Evolutionary conservation across 345 rosid species (phyloP).

Genomic region (Aethionema arabicum): DNA sequence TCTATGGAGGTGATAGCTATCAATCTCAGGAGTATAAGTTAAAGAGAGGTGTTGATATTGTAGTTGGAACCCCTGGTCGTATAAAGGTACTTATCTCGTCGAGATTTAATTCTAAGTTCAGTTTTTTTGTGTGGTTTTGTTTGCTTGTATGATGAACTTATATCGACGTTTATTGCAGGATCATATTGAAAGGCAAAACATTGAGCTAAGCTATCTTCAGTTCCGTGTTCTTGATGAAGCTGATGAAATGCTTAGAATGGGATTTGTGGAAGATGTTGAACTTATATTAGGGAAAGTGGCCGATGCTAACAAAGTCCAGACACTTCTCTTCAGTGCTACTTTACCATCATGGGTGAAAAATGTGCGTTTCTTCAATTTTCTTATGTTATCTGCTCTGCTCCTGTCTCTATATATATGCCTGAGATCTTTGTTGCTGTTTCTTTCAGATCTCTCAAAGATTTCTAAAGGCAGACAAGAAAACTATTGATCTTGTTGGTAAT

Average conservation of each 20-base stretch:
- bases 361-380: slow-evolving; percentile 44
- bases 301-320: slow-evolving; percentile 85
- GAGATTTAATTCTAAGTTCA: background rate
- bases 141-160: slow-evolving; percentile 14
- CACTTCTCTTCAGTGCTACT: slow-evolving; percentile 99
- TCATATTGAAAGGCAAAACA: slow-evolving; percentile 72
- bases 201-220: slow-evolving; percentile 60
- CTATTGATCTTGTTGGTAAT: slow-evolving; percentile 96
- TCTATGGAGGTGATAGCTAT: slow-evolving; percentile 89
- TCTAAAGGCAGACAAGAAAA: slow-evolving; percentile 70
- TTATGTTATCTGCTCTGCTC: background rate
- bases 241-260: slow-evolving; percentile 98
- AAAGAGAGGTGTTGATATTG: slow-evolving; percentile 86
- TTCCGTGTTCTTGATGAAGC: slow-evolving; percentile 98
- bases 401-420: slow-evolving; percentile 7
- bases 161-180: slow-evolving; percentile 47
- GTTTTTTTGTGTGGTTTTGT: background rate
- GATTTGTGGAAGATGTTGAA: slow-evolving; percentile 96
- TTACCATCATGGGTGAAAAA: slow-evolving; percentile 84
- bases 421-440: slow-evolving; percentile 17
- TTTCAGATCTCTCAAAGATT: slow-evolving; percentile 68
- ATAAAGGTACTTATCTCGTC: slow-evolving; percentile 55
- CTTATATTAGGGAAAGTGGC: slow-evolving; percentile 90
- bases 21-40: slow-evolving; percentile 58
- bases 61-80: slow-evolving; percentile 96